Base-by-base conservation (phyloP, 2,329 filamentous ascomycete genomes). In the Septoria petroselini region DNA sequence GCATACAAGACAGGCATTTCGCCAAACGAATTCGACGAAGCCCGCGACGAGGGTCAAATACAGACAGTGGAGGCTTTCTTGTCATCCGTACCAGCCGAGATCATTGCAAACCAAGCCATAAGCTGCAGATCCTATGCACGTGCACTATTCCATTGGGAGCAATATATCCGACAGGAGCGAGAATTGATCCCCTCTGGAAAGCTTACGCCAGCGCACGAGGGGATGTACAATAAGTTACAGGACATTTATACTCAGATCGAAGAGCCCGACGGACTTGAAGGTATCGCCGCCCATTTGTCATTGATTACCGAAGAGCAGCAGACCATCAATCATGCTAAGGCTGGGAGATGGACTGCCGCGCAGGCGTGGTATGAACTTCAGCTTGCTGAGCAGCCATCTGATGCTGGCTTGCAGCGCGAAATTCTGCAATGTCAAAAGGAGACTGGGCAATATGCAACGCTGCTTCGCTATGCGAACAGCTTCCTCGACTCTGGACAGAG, bases 311-410 rank as follows among this genome's bases (percentile, higher is more conserved):
- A 96, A 41, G 87, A 95, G 53, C 91, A 96, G 66, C 91, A 97
- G 66, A 86, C 96, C 25, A 76, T 96, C 48, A 89, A 94, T 61
- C 90, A 98, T 70, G 83, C 87, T 50, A 97, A 95, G 68, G 88
- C 91, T 15, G 93, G 93, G 3, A 79, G 91, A 55, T 98, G 93
- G 91, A 85, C 88, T 12, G 88, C 91, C 43, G 93, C 91, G 18
- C 93, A 97, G 70, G 95, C 88, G 56, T 98, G 94, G 93, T 97
- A 96, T 68, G 91, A 98, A 66, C 83, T 95, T 57, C 85, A 91
- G 56, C 76, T 97, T 27, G 84, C 86, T 2, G 84, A 93, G 61
- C 79, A 85, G 38, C 91, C 91, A 0, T 76, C 84, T 45, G 85
- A 95, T 64, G 67, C 80, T 14, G 86, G 94, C 49, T 78, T 87